These are phyloP conservation scores for Leptomonas seymouri DNA, from an alignment of 208 protist genomes.

Conservation along the genomic window DNA sequence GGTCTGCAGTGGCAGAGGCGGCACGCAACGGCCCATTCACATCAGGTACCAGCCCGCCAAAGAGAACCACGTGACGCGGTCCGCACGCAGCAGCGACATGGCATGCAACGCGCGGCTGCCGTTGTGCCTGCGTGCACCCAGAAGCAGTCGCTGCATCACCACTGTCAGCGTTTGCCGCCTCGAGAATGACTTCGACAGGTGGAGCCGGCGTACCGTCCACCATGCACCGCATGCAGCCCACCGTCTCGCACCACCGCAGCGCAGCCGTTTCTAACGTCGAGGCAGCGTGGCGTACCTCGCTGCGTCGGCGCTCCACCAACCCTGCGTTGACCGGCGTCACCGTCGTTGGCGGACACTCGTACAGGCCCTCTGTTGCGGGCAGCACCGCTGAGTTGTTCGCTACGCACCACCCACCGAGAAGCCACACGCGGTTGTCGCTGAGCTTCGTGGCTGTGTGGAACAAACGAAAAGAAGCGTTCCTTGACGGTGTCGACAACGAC, in stretches of 20 bases:
- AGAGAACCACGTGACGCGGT: conserved; percentile 41
- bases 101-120: conserved; percentile 44
- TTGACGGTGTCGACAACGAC: neutral
- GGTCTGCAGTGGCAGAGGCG: conserved; percentile 29
- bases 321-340: neutral
- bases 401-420: conserved; percentile 24
- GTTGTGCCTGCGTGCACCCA: neutral
- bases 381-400: neutral
- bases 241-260: conserved; percentile 24
- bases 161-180: neutral
- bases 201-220: conserved; percentile 22
- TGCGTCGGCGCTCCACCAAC: conserved; percentile 29
- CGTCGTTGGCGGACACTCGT: neutral
- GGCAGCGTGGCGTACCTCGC: conserved; percentile 20
- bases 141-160: no score
- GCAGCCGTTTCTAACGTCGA: neutral
- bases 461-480: conserved; percentile 5
- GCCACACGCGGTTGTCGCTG: conserved; percentile 20
- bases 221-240: conserved; percentile 21
- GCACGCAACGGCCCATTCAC: conserved; percentile 1
- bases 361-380: conserved; percentile 1
- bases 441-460: conserved; percentile 34
- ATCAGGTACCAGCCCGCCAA: conserved; percentile 41
- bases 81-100: conserved; percentile 51
- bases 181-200: conserved; percentile 9